Percentiles rank a stretch among this genome's conserved stretches.
Evolutionary conservation across 1,284 basidiomycete species (phyloP).

Genomic region (Austroboletus novae-zelandiae): DNA sequence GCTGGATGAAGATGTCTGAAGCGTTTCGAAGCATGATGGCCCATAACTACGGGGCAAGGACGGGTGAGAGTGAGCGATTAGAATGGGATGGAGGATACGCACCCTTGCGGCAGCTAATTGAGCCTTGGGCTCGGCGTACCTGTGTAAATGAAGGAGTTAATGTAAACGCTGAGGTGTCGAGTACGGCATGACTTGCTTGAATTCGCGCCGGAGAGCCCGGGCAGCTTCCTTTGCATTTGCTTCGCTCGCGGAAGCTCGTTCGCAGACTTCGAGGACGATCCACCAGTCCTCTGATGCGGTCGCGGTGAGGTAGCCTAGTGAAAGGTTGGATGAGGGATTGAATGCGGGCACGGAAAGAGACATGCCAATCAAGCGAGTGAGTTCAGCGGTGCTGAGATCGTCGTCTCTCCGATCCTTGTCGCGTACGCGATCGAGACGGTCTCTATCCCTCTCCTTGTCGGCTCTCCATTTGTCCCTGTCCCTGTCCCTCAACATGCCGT

Average conservation of each 20-base stretch:
- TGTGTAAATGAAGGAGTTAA: slow-evolving; percentile 25
- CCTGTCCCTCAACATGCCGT: slow-evolving; percentile 36
- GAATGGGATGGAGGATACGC: slow-evolving; percentile 22
- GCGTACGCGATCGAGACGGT: slow-evolving; percentile 21
- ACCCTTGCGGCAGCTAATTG: slow-evolving; percentile 72
- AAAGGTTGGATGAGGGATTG: neutral
- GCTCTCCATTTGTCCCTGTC: slow-evolving; percentile 33
- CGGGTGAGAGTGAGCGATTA: slow-evolving; percentile 3
- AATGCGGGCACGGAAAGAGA: neutral
- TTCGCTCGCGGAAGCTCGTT: slow-evolving; percentile 65
- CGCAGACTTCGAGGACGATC: slow-evolving; percentile 75
- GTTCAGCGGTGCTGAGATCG: slow-evolving; percentile 47
- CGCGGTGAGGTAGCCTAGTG: slow-evolving; percentile 66
- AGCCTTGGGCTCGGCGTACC: slow-evolving; percentile 67
- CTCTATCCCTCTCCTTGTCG: slow-evolving; percentile 28
- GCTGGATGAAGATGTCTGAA: slow-evolving; percentile 59
- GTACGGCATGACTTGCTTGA: slow-evolving; percentile 52
- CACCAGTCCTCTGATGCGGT: slow-evolving; percentile 77
- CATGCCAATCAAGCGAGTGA: slow-evolving; percentile 69
- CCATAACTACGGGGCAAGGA: slow-evolving; percentile 56
- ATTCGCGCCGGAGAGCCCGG: slow-evolving; percentile 69
- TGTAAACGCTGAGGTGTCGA: neutral
- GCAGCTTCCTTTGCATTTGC: slow-evolving; percentile 71
- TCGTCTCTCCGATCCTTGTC: slow-evolving; percentile 35
- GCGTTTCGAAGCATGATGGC: slow-evolving; percentile 79